phyloP scores from a whole-genome alignment of 139 green algal genomes.

The Cymbomonas tetramitiformis region DNA sequence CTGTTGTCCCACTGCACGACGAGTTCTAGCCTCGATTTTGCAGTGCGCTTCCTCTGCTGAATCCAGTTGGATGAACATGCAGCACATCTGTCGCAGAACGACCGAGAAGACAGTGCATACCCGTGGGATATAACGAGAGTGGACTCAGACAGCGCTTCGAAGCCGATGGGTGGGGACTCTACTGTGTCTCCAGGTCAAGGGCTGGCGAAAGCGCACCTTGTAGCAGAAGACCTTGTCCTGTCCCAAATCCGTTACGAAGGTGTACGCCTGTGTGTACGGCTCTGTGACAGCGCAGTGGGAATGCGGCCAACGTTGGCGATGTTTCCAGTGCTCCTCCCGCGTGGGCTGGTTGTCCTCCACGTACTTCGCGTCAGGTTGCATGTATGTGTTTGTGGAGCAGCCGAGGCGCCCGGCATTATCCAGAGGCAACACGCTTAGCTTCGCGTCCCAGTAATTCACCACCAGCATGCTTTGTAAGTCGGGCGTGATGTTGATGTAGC shows the following conservation, averaged over 20 bases:
- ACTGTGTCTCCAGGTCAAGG: too few relatives aligned
- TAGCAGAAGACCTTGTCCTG: slow-evolving; percentile 14
- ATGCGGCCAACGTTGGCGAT: slow-evolving; percentile 19
- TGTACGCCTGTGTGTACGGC: slow-evolving; percentile 4
- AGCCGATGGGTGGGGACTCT: too few relatives aligned
- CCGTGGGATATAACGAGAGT: too few relatives aligned
- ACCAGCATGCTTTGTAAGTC: not conserved
- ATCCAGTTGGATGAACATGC: too few relatives aligned
- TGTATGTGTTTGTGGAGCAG: not conserved
- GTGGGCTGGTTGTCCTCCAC: slow-evolving; percentile 1
- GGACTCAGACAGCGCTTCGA: too few relatives aligned
- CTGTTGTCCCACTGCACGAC: too few relatives aligned
- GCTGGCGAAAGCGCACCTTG: not conserved
- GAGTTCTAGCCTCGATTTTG: too few relatives aligned
- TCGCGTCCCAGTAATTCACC: slow-evolving; percentile 23
- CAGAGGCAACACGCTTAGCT: slow-evolving; percentile 1
- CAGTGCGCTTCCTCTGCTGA: too few relatives aligned
- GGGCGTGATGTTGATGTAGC: slow-evolving; percentile 14
- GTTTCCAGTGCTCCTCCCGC: slow-evolving; percentile 20
- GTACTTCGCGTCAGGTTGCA: slow-evolving; percentile 16
- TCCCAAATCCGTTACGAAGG: slow-evolving; percentile 19
- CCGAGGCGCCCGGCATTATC: not conserved
- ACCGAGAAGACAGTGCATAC: too few relatives aligned
- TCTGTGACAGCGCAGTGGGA: slow-evolving; percentile 23
- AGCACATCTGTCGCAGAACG: too few relatives aligned